Evolutionary conservation across 257 asterid species (phyloP), one percentile per base, ranked within the genome.

Genomic region (Solanum chiquidenum): DNA sequence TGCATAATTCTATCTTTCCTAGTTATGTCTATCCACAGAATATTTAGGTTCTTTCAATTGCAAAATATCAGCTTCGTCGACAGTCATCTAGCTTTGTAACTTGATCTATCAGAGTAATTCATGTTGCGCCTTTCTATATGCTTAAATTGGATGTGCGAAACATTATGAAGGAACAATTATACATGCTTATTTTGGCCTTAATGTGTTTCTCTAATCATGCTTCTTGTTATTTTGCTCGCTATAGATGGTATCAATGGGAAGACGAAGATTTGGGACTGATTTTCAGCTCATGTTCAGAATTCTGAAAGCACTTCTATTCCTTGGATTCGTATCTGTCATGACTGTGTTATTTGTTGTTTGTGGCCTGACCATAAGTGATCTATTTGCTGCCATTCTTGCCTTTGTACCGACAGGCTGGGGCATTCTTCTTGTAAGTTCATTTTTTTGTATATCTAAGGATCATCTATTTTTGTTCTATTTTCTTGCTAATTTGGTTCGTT

Each of bases 321-420:
- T 97, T 18, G 99, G 98, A 72, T 97, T 96, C 34, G 88, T 94
- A 72, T 96, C 99, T 9, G 98, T 97, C 55, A 96, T 97, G 99
- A 94, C 98, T 1, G 98, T 96, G 80, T 89, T 97, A 60, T 97
- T 97, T 83, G 98, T 94, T 42, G 99, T 97, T 79, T 90, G 95
- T 68, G 89, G 90, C 64, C 99, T 97, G 55, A 92, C 94, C 76
- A 40, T 95, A 29, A 90, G 93, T 42, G 99, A 97, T 91, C 83
- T 97, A 44, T 96, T 97, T 88, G 99, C 99, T 60, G 93, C 98
- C 35, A 86, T 95, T 88, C 92, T 96, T 89, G 99, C 99, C 88
- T 97, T 97, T 95, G 92, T 94, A 94, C 99, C 99, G 55, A 94
- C 99, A 2, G 99, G 99, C 55, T 97, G 99, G 99, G 99, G 98